Evolutionary conservation across 2,329 filamentous ascomycete species (phyloP), one percentile per base, ranked within the genome.

Genomic region (Allantophomopsis lycopodina): DNA sequence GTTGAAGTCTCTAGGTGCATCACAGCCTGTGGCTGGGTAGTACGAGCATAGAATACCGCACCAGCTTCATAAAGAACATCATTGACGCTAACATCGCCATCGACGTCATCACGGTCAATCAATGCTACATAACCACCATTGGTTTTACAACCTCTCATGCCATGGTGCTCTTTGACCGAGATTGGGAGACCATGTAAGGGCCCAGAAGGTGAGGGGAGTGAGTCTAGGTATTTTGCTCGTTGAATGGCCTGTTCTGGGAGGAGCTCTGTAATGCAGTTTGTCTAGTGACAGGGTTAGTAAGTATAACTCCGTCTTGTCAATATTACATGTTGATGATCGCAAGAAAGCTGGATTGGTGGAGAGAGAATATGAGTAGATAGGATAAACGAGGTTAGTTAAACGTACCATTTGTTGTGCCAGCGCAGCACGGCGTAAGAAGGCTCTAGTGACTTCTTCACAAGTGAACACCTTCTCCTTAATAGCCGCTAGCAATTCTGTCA

Each of bases 21-120:
- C 42, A 73, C 53, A 0, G 68, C 67, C 42, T 73, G 69, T 1
- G 79, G 77, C 2, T 82, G 62, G 46, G 80, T 82, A 1, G 79
- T 82, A 55, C 82, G 82, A 43, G 71, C 66, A 44, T 81, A 78
- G 21, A 78, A 59, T 0, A 83, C 63, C 3, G 62, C 61, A 2
- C 69, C 69, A 5, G 64, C 64, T 2, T 58, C 50, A 49, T 53
- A 55, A 17, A 65, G 49, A 44, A 62, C 32, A 11, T 36, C 31
- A 32, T 20, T 20, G 18, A 20, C 18, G 18, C 18, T 20, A 20
- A 20, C 18, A 7, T 20, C 18, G 7, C 18, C 18, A 20, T 20
- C 18, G 18, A 20, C 7, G 18, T 20, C 18, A 20, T 20, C 18
- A 20, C 18, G 18, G 18, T 4, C 18, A 20, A 20, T 20, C 7